Base-by-base conservation (phyloP, 306 rosid genomes). In the Malus orientalis region DNA sequence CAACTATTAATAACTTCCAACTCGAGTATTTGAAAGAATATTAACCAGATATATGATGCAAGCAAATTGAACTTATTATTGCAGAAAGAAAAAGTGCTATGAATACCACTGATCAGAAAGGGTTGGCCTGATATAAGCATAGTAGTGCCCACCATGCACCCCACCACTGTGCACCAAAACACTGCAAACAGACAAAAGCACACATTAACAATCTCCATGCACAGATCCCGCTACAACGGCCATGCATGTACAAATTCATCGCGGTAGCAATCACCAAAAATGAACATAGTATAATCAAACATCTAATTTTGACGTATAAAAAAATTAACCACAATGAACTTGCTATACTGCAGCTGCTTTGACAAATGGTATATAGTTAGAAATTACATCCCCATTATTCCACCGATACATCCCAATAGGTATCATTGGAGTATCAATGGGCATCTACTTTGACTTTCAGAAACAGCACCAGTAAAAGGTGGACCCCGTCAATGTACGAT, bases 81-180 rank as follows among this genome's bases (percentile, higher is more conserved):
- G 27, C n/a, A 32, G 11, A 62, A 4, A 70, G 40, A 25, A 54
- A 1, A n/a, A 51, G 47, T 11, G 53, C 27, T 13, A 2, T 19
- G 13, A 68, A 32, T 91, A 94, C 98, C 98, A 94, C 82, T 90
- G 94, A 79, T 94, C 88, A 67, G 97, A 87, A 57, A 94, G 87
- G 59, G 93, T 89, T 79, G 98, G 98, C 82, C 94, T 84, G 79
- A 94, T 91, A 71, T 81, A 94, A 86, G 96, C 98, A 81, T 91
- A 90, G 83, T 93, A 93, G 85, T 93, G 98, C 68, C 97, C 98
- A 51, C 98, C 97, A 76, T 93, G 96, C 76, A 93, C 97, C 67
- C 98, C 98, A 47, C 98, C 97, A 71, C 94, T 88, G 77, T 94
- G 98, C 78, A 94, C 98, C 88, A 94, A 81, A 61, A 94, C 98